Conservation (phyloP, 805 yeast genomes). For the Candida suzukii region DNA sequence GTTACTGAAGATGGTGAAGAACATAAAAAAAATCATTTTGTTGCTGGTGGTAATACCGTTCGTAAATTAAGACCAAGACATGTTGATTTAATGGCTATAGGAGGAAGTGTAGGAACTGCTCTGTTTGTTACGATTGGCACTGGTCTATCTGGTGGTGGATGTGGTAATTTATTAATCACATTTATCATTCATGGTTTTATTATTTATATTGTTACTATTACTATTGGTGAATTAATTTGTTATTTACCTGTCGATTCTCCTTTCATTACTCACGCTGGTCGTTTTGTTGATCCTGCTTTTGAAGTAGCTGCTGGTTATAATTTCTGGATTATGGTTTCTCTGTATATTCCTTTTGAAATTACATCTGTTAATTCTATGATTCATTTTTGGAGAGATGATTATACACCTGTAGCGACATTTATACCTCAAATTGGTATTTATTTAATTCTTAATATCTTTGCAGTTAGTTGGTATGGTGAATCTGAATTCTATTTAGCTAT, state of each 20-base stretch:
- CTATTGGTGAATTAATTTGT: conserved; percentile 75
- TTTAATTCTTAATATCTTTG: conserved; percentile 58
- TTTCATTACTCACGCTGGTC: conserved; percentile 63
- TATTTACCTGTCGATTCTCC: conserved; percentile 75
- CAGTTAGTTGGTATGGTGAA: conserved; percentile 75
- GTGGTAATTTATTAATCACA: conserved; percentile 58
- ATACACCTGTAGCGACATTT: conserved; percentile 63
- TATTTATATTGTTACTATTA: conserved; percentile 56
- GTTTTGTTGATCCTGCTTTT: conserved; percentile 69
- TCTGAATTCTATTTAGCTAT: conserved; percentile 74
- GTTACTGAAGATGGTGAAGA: neutral
- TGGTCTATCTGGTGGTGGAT: conserved; percentile 61
- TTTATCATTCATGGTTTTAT: conserved; percentile 67
- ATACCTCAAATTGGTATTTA: conserved; percentile 60
- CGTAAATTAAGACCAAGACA: conserved; percentile 60
- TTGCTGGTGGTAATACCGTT: conserved; percentile 23
- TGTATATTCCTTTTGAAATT: conserved; percentile 77
- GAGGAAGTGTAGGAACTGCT: conserved; percentile 81
- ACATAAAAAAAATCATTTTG: neutral
- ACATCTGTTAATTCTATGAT: conserved; percentile 73
- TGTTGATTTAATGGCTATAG: conserved; percentile 70
- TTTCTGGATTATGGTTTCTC: conserved; percentile 69
- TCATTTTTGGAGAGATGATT: conserved; percentile 77
- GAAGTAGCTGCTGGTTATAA: conserved; percentile 78
- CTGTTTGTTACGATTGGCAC: conserved; percentile 67